Base-by-base conservation (phyloP, 768 basidiomycete genomes). In the Thelephora aurantiotincta region DNA sequence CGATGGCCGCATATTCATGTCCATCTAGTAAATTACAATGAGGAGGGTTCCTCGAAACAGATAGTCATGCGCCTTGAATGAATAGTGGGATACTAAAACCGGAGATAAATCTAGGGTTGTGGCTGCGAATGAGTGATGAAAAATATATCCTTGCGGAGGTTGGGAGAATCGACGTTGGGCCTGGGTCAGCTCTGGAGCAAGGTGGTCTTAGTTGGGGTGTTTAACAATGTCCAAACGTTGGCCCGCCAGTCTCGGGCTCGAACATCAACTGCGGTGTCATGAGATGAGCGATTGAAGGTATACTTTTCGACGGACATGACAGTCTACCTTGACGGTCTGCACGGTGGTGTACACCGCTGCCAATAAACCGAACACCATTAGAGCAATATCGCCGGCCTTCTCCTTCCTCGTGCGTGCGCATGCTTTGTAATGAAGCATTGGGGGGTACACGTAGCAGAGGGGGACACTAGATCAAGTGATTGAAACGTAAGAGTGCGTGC, bases 361-460 rank as follows among this genome's bases (percentile, higher is more conserved):
- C 13, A 68, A 47, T 45, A 78, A 19, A 6, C 92, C 92, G 62
- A 96, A 92, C 12, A 75, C 56, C 53, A 90, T 76, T 56, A 97
- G 66, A 22, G 71, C 64, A 38, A 82, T 79, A 61, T 97, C 92
- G 1, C 67, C 67, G 3, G 71, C 37, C 59, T 82, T 88, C 63
- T 81, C 69, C 54, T 58, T 73, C 50, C 70, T 68, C 1, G 86
- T 92, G 52, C 68, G 72, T 5, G 92, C 82, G 54, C 80, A 80
- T n/a, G 83, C 84, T 64, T 75, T 84, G 66, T 89, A 85, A 60
- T 94, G 92, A 51, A 96, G 64, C 82, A 96, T 80, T 5, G 92
- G 81, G 3, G 92, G 94, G 58, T 96, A 97, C 43, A 93, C 79
- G 60, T 88, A 93, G 62, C 91, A 94, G 51, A 98, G 67, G 6